These are phyloP conservation scores for Actinomortierella wolfii DNA, from an alignment of 371 early-diverging fungal species.

Conservation along the genomic window DNA sequence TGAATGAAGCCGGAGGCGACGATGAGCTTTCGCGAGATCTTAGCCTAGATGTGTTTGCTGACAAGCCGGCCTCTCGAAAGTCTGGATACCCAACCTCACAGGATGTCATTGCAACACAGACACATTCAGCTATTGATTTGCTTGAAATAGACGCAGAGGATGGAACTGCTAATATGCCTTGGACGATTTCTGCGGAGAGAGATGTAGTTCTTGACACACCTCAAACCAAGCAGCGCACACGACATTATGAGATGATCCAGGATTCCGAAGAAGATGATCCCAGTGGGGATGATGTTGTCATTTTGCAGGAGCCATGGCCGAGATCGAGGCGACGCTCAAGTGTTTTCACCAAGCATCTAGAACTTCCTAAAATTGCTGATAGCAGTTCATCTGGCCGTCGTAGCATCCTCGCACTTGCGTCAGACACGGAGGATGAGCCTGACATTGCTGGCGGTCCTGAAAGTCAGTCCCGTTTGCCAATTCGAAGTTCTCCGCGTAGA, in stretches of 20 bases:
- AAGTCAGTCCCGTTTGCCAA: not conserved
- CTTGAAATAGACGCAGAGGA: no score
- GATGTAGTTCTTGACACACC: constrained; percentile 39
- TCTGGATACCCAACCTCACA: constrained; percentile 14
- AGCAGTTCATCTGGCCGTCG: not conserved
- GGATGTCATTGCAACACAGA: constrained; percentile 17
- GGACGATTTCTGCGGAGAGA: constrained; percentile 24
- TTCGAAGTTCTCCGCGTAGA: no score
- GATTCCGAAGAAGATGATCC: constrained; percentile 32
- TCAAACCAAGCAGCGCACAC: constrained; percentile 19
- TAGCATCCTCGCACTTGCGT: constrained; percentile 9
- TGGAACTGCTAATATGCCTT: constrained; percentile 19
- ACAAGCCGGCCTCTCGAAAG: not conserved
- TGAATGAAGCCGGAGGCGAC: constrained; percentile 1
- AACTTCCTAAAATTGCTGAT: constrained; percentile 11
- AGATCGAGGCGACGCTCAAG: not conserved
- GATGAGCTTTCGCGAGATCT: constrained; percentile 23
- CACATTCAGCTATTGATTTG: no score
- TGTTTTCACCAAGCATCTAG: constrained; percentile 12
- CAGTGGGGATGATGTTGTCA: constrained; percentile 6
- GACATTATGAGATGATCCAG: constrained; percentile 27
- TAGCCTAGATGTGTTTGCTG: constrained; percentile 6
- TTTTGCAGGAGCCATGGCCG: constrained; percentile 1
- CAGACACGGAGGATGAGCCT: constrained; percentile 23
- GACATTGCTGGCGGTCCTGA: not conserved